phyloP scores from a whole-genome alignment of 2,329 filamentous ascomycete genomes.

The Massarina eburnea region DNA sequence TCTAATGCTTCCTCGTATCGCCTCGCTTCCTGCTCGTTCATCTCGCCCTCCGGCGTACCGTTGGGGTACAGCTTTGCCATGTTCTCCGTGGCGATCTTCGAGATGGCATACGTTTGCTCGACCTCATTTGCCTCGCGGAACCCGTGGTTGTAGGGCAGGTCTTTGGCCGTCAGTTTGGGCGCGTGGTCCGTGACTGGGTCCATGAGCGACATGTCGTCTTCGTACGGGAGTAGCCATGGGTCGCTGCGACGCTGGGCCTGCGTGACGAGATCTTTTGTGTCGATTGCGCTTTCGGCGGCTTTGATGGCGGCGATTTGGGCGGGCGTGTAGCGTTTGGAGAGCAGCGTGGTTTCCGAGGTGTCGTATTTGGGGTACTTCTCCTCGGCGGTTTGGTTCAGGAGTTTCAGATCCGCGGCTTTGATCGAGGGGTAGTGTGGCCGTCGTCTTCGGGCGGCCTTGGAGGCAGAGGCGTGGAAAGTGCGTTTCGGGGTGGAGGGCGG shows the following conservation, averaged over 20 bases:
- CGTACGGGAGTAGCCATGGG: conserved; percentile 66
- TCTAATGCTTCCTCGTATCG: conserved; percentile 30
- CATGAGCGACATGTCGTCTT: conserved; percentile 77
- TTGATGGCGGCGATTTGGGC: conserved; percentile 80
- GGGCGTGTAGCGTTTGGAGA: conserved; percentile 72
- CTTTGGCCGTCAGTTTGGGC: conserved; percentile 42
- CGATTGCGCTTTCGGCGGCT: conserved; percentile 76
- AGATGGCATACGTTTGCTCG: conserved; percentile 35
- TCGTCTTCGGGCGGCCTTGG: conserved; percentile 38
- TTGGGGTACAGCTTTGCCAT: conserved; percentile 40
- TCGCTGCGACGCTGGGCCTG: conserved; percentile 74
- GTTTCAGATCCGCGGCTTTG: conserved; percentile 45
- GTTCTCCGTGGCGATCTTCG: conserved; percentile 35
- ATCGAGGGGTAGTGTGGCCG: conserved; percentile 47
- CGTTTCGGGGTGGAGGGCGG: conserved; percentile 36
- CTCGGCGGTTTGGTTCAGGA: conserved; percentile 35
- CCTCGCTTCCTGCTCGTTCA: conserved; percentile 17
- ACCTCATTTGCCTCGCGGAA: conserved; percentile 33
- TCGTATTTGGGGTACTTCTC: conserved; percentile 64
- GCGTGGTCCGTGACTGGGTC: conserved; percentile 71
- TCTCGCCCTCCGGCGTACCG: conserved; percentile 35
- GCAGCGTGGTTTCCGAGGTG: conserved; percentile 44
- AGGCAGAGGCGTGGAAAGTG: conserved; percentile 45
- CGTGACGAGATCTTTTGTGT: conserved; percentile 70
- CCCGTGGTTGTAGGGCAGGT: conserved; percentile 24